Conservation (phyloP, 2,329 filamentous ascomycete genomes). For the Colletotrichum nymphaeae region DNA sequence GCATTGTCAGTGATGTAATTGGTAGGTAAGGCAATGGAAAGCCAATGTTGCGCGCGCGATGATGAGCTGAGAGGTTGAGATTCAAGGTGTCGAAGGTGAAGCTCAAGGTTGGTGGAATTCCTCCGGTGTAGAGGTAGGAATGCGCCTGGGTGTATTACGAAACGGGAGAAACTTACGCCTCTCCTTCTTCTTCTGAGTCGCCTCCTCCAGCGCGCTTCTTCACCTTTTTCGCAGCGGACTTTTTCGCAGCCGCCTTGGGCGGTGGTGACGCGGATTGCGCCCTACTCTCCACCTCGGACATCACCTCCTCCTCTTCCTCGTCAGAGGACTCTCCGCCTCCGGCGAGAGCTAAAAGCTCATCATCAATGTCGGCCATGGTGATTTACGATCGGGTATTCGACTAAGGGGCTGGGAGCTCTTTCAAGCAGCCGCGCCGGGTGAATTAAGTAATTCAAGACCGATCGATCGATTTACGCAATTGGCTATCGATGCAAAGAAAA, state of each 20-base stretch:
- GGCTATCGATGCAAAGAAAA: not conserved
- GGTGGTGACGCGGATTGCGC: slow-evolving; percentile 66
- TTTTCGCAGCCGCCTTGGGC: slow-evolving; percentile 48
- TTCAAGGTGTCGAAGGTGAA: not conserved
- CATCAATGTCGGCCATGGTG: slow-evolving; percentile 89
- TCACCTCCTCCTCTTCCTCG: slow-evolving; percentile 68
- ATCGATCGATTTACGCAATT: not conserved
- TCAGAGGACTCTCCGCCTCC: slow-evolving; percentile 77
- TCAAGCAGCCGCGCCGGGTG: not conserved
- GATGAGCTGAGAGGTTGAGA: not conserved
- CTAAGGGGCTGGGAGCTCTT: not conserved
- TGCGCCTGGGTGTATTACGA: not conserved
- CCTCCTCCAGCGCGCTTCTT: slow-evolving; percentile 67
- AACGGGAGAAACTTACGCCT: slow-evolving; percentile 74
- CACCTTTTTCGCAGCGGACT: slow-evolving; percentile 56
- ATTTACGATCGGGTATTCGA: slow-evolving; percentile 14
- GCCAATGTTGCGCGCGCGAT: not conserved
- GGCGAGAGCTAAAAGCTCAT: slow-evolving; percentile 92
- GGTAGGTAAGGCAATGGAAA: not conserved
- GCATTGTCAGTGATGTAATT: slow-evolving; percentile 1
- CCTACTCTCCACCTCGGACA: slow-evolving; percentile 64
- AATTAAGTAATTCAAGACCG: slow-evolving; percentile 3
- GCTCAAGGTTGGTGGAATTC: not conserved
- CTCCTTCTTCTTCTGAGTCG: slow-evolving; percentile 81
- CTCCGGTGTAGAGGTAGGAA: not conserved